phyloP scores from a whole-genome alignment of 1,139 yeast genomes.

The Pichia sp. region DNA sequence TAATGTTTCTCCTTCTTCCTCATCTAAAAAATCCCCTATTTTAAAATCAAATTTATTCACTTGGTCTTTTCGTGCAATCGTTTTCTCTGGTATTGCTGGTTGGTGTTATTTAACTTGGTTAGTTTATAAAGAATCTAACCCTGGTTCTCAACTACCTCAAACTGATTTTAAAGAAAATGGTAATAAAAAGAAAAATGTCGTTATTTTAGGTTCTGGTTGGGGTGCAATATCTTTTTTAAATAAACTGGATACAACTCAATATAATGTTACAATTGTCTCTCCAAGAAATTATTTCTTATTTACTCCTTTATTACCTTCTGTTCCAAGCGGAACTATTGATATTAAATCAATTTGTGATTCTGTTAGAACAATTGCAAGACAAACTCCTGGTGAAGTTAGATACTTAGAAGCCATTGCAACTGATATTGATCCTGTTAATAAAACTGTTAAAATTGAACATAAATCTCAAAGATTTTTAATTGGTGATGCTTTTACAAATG shows the following conservation, averaged over 20 bases:
- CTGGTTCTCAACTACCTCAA: conserved; percentile 54
- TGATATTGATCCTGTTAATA: conserved; percentile 46
- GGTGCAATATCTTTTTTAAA: conserved; percentile 53
- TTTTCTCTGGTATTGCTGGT: conserved; percentile 33
- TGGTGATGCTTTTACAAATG: conserved; percentile 43
- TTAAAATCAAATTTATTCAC: conserved; percentile 22
- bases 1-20: no score
- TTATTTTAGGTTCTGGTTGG: conserved; percentile 60
- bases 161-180: conserved; percentile 58
- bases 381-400: conserved; percentile 50
- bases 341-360: conserved; percentile 54
- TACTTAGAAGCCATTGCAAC: conserved; percentile 60
- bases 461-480: conserved; percentile 46
- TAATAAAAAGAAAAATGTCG: conserved; percentile 71
- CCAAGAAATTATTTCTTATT: conserved; percentile 59
- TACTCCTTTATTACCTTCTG: conserved; percentile 57
- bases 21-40: no score
- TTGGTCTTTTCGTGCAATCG: conserved; percentile 19
- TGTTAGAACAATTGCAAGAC: conserved; percentile 44
- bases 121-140: conserved; percentile 57
- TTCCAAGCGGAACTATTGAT: conserved; percentile 57
- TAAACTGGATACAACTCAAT: conserved; percentile 53
- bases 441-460: conserved; percentile 48
- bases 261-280: conserved; percentile 54
- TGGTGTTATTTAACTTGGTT: conserved; percentile 44